Evolutionary conservation across 169 alveolate genomes (phyloP).

Genomic region (Cryptosporidium meleagridis): DNA sequence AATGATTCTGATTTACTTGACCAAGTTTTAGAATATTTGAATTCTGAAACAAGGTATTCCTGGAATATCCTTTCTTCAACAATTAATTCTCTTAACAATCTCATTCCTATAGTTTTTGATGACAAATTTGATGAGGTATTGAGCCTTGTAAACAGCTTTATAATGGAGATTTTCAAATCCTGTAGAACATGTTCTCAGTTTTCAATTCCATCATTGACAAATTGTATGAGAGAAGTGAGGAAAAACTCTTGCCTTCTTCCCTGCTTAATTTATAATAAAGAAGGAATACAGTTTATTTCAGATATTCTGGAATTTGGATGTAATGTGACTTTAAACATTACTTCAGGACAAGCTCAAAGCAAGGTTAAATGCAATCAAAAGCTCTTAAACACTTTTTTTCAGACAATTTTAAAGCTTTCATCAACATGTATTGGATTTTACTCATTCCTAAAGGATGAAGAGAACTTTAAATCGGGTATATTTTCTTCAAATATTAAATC

Average conservation of each 20-base stretch:
- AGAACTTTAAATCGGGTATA: neutral
- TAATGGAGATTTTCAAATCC: constrained; percentile 11
- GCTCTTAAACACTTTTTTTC: constrained; percentile 10
- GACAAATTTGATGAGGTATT: constrained; percentile 9
- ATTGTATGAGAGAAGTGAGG: constrained; percentile 4
- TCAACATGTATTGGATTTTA: constrained; percentile 44
- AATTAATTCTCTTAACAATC: constrained; percentile 17
- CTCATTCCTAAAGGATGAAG: neutral
- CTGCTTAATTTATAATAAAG: constrained; percentile 17
- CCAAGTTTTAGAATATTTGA: constrained; percentile 1
- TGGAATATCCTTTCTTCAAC: constrained; percentile 34
- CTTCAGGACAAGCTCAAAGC: constrained; percentile 13
- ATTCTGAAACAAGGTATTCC: constrained; percentile 1
- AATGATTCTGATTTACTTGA: neutral
- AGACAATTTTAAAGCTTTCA: constrained; percentile 29
- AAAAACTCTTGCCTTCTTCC: constrained; percentile 7
- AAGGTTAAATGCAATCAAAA: neutral
- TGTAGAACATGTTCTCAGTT: constrained; percentile 22
- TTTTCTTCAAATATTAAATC: neutral
- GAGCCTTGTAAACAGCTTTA: neutral
- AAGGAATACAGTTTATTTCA: constrained; percentile 30
- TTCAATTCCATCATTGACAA: constrained; percentile 29
- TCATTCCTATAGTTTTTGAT: constrained; percentile 23
- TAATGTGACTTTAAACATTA: constrained; percentile 18
- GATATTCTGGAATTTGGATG: constrained; percentile 49